Conservation (phyloP, 2,329 filamentous ascomycete genomes). For the Hymenoscyphus fraxineus region DNA sequence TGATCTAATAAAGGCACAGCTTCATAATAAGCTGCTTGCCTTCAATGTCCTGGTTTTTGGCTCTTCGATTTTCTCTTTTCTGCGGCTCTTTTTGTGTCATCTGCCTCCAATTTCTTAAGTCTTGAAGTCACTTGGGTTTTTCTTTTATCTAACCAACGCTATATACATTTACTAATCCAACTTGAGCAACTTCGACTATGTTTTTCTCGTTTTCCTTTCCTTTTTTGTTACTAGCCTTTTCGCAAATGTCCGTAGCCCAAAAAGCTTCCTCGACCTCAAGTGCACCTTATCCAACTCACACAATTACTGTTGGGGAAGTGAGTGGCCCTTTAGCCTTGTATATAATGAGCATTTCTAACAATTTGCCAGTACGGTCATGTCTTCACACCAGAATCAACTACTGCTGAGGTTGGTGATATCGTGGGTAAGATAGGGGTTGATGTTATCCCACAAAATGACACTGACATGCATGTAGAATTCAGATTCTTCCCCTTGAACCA, state of each 20-base stretch:
- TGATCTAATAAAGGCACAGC: not conserved
- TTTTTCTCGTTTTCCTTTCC: not conserved
- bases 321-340: not conserved
- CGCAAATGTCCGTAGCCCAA: not conserved
- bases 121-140: not conserved
- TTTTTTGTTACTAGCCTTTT: not conserved
- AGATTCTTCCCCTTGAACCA: conserved; percentile 61
- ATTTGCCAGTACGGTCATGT: conserved; percentile 13
- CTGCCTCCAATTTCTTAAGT: not conserved
- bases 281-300: conserved; percentile 6
- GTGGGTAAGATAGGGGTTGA: conserved; percentile 18
- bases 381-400: conserved; percentile 23
- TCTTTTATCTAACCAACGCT: not conserved
- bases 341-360: not conserved
- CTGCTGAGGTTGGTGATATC: conserved; percentile 25
- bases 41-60: not conserved
- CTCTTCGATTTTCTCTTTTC: not conserved
- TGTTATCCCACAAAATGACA: not conserved
- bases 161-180: not conserved
- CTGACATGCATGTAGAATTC: conserved; percentile 39
- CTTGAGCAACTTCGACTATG: not conserved
- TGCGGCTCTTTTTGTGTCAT: not conserved
- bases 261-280: conserved; percentile 7
- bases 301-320: conserved; percentile 10
- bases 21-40: conserved; percentile 1